Evolutionary conservation across 2,329 filamentous ascomycete species (phyloP).

Genomic region (Fusarium palustre): DNA sequence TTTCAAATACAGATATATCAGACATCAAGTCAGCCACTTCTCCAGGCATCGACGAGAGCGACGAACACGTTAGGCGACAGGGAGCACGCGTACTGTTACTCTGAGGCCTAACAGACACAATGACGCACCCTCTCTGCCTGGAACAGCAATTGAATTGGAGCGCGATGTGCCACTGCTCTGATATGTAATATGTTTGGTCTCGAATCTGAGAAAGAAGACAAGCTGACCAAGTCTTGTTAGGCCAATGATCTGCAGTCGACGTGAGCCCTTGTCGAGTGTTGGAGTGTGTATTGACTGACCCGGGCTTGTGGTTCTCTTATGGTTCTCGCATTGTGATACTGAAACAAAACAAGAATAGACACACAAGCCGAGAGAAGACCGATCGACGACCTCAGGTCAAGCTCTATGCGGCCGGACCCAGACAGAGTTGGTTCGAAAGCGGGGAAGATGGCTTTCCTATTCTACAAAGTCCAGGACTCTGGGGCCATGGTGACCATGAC

Average conservation of each 20-base stretch:
- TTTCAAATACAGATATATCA: conserved; percentile 5
- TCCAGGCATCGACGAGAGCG: not conserved
- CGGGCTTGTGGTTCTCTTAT: not conserved
- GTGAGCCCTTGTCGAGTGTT: conserved; percentile 7
- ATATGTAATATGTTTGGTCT: not conserved
- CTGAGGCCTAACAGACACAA: conserved; percentile 9
- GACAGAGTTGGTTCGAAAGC: conserved; percentile 20
- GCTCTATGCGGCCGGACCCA: not conserved
- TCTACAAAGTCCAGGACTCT: not conserved
- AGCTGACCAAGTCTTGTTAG: conserved; percentile 21
- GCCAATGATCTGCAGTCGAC: conserved; percentile 5
- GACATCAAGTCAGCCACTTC: not conserved
- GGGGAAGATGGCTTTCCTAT: conserved; percentile 9
- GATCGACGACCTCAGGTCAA: conserved; percentile 9
- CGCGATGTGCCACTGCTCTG: not conserved
- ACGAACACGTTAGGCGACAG: conserved; percentile 11
- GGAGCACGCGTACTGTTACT: conserved; percentile 20
- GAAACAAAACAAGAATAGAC: not conserved
- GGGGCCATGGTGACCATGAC: conserved; percentile 18
- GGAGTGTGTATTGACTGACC: conserved; percentile 5
- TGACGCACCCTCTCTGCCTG: conserved; percentile 10
- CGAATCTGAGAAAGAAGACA: conserved; percentile 12
- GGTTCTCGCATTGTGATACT: not conserved
- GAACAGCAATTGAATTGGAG: conserved; percentile 9
- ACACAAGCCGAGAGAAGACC: conserved; percentile 20